Evolutionary conservation across 345 rosid species (phyloP).

Genomic region (Eucalyptus guilfoylei): DNA sequence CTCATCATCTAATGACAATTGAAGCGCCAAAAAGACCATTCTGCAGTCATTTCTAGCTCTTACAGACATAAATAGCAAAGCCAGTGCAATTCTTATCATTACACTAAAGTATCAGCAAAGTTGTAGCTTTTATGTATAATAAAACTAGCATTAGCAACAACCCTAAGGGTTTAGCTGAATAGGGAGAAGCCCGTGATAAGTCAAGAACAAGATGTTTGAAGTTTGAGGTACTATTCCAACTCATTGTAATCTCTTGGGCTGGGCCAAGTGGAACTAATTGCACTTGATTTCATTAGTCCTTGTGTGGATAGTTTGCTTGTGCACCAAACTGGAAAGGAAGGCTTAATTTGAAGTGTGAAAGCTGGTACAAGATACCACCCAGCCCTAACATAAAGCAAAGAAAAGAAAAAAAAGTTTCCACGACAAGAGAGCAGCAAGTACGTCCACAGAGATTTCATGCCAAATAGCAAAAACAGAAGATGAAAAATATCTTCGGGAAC

Average conservation of each 20-base stretch:
- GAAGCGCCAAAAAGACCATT: not conserved
- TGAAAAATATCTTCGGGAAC: not conserved
- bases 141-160: not conserved
- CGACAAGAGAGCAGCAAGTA: not conserved
- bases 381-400: not conserved
- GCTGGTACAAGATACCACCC: not conserved
- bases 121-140: not conserved
- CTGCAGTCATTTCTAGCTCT: not conserved
- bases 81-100: not conserved
- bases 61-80: not conserved
- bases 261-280: not conserved
- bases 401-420: not conserved
- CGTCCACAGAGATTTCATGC: not conserved
- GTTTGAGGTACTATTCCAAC: not conserved
- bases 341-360: not conserved
- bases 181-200: not conserved
- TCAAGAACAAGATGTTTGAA: not conserved
- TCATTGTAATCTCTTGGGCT: not conserved
- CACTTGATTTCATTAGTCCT: not conserved
- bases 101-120: not conserved
- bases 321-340: not conserved
- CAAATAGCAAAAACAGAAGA: not conserved
- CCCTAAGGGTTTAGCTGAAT: not conserved
- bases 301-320: not conserved
- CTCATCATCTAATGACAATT: not conserved